These are phyloP conservation scores for Globisporangium paroecandrum DNA, from an alignment of 352 stramenopile genomes.

Conservation along the genomic window DNA sequence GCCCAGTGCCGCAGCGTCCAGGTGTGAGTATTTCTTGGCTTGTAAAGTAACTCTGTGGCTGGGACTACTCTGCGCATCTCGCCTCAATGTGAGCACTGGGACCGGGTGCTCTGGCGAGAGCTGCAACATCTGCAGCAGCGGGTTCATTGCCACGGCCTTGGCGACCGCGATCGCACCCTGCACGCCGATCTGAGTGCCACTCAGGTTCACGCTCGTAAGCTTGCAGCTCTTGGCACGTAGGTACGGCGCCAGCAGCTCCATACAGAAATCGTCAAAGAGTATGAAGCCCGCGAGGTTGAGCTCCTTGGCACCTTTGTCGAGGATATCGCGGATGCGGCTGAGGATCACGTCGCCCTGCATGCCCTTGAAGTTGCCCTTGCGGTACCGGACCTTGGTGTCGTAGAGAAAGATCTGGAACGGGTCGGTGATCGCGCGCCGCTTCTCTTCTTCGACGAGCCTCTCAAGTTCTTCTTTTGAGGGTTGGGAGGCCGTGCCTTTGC, in stretches of 20 bases:
- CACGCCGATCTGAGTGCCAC: conserved; percentile 50
- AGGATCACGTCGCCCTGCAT: conserved; percentile 51
- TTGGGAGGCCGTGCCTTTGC: neutral
- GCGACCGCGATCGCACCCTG: conserved; percentile 37
- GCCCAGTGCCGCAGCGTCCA: conserved; percentile 56
- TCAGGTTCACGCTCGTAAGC: conserved; percentile 41
- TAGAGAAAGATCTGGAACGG: conserved; percentile 63
- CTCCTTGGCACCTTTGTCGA: conserved; percentile 25
- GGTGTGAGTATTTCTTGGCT: conserved; percentile 39
- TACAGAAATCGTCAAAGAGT: conserved; percentile 55
- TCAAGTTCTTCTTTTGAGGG: conserved; percentile 29
- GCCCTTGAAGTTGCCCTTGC: conserved; percentile 66
- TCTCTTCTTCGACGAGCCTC: conserved; percentile 64
- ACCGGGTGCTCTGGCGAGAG: conserved; percentile 37
- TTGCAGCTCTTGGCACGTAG: conserved; percentile 49
- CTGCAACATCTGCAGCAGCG: conserved; percentile 40
- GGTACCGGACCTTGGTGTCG: conserved; percentile 56
- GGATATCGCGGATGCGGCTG: conserved; percentile 46
- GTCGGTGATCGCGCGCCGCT: conserved; percentile 50
- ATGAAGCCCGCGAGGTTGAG: conserved; percentile 55
- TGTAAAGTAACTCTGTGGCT: conserved; percentile 27
- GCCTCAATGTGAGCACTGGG: conserved; percentile 28
- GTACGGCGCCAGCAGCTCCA: conserved; percentile 49
- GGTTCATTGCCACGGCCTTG: conserved; percentile 28
- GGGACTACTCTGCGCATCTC: conserved; percentile 23